Base-by-base conservation (phyloP, 2,329 filamentous ascomycete genomes). In the Paecilomyces dactylethromorphus region DNA sequence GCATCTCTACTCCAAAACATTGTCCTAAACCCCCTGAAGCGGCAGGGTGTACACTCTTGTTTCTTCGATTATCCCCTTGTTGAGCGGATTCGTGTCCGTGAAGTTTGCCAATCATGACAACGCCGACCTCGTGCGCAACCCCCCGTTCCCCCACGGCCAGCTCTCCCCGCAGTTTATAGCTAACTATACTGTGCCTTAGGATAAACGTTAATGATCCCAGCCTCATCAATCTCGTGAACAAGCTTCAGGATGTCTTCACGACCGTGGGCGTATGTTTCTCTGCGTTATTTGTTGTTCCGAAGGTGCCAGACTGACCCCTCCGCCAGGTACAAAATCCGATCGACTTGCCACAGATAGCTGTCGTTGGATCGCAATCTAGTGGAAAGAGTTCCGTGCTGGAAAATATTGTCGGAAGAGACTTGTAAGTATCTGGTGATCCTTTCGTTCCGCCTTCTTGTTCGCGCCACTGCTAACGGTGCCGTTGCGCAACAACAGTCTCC, bases 301-400 rank as follows among this genome's bases (percentile, higher is more conserved):
- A 50, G 29, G 58, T 54, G 62, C 54, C 54, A 35, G 50, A 65
- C 68, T 72, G 63, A 72, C 66, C 58, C 64, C 45, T 68, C 62
- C 59, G 57, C 50, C 58, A 88, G 86, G 94, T 97, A 71, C 94
- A 96, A 85, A 99, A 99, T 79, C 94, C 94, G 63, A 99, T 99
- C 82, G 94, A 99, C 81, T 81, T 99, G 64, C 94, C 94, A 58
- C 94, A 99, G 81, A 99, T 99, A 75, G 93, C 89, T 67, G 94
- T 99, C 67, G 94, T 99, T 59, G 94, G 94, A 72, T 97, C 92
- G 77, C 94, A 99, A 81, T 99, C 94, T 21, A 97, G 93, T 77
- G 94, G 94, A 79, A 99, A 99, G 87, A 97, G 92, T 83, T 99
- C 94, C 18, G 94, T 99, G 68, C 79, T 99, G 71, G 94, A 99